A percentile compares a stretch with the other conserved stretches of the same genome.
Conservation (phyloP, 106 monocot genomes). For the Xerophyta viscosa region DNA sequence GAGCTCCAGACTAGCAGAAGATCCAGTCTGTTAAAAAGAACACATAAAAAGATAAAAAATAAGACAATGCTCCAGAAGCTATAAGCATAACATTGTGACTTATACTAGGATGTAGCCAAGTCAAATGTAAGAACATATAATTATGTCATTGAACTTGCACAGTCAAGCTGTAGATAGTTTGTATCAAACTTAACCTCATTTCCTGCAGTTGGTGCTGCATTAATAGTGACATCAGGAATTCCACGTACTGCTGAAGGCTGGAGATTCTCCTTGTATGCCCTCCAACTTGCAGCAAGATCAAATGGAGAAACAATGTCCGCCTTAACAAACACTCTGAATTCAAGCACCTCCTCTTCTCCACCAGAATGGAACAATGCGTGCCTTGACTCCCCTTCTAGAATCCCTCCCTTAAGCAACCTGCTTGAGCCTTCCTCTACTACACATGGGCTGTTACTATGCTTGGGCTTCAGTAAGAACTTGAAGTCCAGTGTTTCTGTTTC, state of each 20-base stretch:
- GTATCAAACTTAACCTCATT: constrained; percentile 44
- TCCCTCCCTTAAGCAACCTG: constrained; percentile 61
- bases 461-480: constrained; percentile 87
- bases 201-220: constrained; percentile 25
- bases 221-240: constrained; percentile 77
- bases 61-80: not conserved
- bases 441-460: constrained; percentile 38
- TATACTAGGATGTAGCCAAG: not conserved
- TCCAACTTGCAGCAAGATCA: constrained; percentile 97
- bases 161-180: too few relatives aligned
- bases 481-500: constrained; percentile 74
- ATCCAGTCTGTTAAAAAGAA: constrained; percentile 42
- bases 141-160: too few relatives aligned
- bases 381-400: constrained; percentile 46
- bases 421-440: constrained; percentile 77
- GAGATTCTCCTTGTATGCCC: constrained; percentile 78
- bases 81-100: too few relatives aligned
- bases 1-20: constrained; percentile 68
- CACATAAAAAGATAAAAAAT: not conserved
- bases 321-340: constrained; percentile 58
- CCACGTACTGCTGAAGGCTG: constrained; percentile 79
- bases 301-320: constrained; percentile 75
- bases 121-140: not conserved
- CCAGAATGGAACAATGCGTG: constrained; percentile 40
- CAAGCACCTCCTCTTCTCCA: constrained; percentile 30